Base-by-base conservation (phyloP, 371 early-diverging fungal species). In the Rhizomucor miehei region DNA sequence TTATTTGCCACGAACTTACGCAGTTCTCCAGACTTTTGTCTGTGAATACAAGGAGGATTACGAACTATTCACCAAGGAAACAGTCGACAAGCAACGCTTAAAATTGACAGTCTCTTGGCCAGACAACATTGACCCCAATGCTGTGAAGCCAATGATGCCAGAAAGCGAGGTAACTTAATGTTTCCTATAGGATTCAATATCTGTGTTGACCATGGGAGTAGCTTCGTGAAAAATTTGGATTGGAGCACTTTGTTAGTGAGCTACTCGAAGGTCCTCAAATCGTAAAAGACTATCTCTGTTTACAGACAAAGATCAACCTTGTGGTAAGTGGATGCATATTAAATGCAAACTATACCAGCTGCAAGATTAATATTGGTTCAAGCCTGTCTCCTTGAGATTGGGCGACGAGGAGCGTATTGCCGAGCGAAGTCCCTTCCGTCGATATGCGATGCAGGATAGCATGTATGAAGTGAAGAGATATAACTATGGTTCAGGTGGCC, bases 31-130 rank as follows among this genome's bases (percentile, higher is more conserved):
- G 86, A 81, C 81, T 0, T 93, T 94, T 71, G 84, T 95, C 0
- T 85, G 87, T 48, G 89, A 90, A 65, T 73, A 75, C 14, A 60
- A 86, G 51, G 81, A 77, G 36, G 97, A 97, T 66, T 97, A 95
- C 69, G 44, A 76, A 5, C 44, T 57, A 3, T 75, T 95, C 25
- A 83, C 86, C 0, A 53, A 67, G 5, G 79, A 85, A 57, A 52
- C 86, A 9, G 68, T 86, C 50, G 91, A 92, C 60, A 60, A 64
- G 16, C 59, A 59, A 55, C 66, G 63, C 10, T 67, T 83, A 55
- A 78, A 88, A 25, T 66, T 91, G 2, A 83, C 82, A 41, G 79
- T 85, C 19, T 75, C 79, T n/a, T 81, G 78, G 58, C 81, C 77
- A 43, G 64, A 50, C 38, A 43, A 67, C 5, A 38, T 62, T 20